Percentiles rank a stretch among this genome's conserved stretches.
Evolutionary conservation across 2,329 filamentous ascomycete genomes (phyloP).

Genomic region (Penicillium vulpinum): DNA sequence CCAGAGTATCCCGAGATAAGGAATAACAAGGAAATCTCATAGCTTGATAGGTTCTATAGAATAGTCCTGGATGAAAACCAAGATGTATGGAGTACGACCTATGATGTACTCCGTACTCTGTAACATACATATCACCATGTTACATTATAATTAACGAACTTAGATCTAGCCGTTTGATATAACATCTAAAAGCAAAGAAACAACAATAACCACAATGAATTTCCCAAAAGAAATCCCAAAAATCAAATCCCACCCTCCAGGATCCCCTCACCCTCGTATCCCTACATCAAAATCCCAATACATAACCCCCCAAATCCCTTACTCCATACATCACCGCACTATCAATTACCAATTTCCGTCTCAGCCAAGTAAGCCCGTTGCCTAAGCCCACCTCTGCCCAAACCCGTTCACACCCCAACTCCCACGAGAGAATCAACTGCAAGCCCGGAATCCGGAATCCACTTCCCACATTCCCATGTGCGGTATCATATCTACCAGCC

Average conservation of each 20-base stretch:
- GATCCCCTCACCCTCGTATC: background rate
- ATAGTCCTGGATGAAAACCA: background rate
- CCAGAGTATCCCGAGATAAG: no score
- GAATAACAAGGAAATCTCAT: background rate
- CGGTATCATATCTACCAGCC: conserved; percentile 1
- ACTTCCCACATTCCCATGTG: conserved; percentile 2
- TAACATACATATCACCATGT: no score
- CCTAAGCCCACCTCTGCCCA: no score
- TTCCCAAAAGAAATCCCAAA: background rate
- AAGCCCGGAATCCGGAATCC: background rate
- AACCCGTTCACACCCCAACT: conserved; percentile 7
- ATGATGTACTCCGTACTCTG: background rate
- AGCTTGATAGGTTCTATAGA: background rate
- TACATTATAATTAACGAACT: no score
- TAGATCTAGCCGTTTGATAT: background rate
- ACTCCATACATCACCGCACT: background rate
- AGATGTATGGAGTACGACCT: background rate
- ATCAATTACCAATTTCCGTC: background rate
- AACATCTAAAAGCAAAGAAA: background rate
- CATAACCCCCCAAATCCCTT: background rate
- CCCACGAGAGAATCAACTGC: conserved; percentile 1
- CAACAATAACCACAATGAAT: background rate
- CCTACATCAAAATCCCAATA: background rate
- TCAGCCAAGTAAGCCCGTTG: conserved; percentile 7
- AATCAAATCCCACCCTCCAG: background rate